Percentiles rank a stretch among this genome's conserved stretches.
Evolutionary conservation across 176 grass and related monocot species (phyloP).

Genomic region (Calamus simplicifolius): DNA sequence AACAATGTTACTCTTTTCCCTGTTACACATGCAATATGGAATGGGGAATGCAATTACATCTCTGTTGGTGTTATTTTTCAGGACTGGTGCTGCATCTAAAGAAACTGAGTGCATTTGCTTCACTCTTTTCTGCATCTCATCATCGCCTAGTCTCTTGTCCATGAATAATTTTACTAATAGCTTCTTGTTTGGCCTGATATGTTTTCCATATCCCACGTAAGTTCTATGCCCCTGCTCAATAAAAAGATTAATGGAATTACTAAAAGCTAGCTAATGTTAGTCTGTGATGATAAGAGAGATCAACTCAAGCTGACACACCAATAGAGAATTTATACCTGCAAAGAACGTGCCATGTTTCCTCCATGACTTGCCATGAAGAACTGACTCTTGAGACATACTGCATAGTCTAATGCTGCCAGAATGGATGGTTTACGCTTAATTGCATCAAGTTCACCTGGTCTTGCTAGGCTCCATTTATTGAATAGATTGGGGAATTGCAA

Average conservation of each 20-base stretch:
- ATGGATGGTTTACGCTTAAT: conserved; percentile 22
- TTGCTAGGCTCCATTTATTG: conserved; percentile 29
- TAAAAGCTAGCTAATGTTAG: too few species aligned
- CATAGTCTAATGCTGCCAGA: conserved; percentile 36
- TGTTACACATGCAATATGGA: conserved; percentile 32
- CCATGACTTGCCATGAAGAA: conserved; percentile 40
- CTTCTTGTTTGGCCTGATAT: conserved; percentile 32
- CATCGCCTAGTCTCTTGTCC: not conserved
- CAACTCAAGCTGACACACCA: too few species aligned
- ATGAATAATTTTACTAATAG: conserved; percentile 24
- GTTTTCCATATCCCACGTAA: conserved; percentile 29
- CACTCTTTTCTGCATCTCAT: conserved; percentile 13
- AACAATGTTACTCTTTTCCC: too few species aligned
- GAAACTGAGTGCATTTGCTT: conserved; percentile 17
- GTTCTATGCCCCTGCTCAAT: conserved; percentile 27
- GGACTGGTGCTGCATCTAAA: not conserved
- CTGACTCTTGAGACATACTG: conserved; percentile 26
- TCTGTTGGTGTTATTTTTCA: not conserved
- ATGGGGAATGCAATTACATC: conserved; percentile 31
- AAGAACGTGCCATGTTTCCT: conserved; percentile 37
- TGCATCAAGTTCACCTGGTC: conserved; percentile 7
- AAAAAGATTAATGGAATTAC: not conserved
- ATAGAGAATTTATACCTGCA: conserved; percentile 13
- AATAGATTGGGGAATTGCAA: conserved; percentile 23
- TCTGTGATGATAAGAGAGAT: too few species aligned